A percentile compares a stretch with the other conserved stretches of the same genome.
Evolutionary conservation across 805 yeast species (phyloP).

Genomic region (Candida railenensis): DNA sequence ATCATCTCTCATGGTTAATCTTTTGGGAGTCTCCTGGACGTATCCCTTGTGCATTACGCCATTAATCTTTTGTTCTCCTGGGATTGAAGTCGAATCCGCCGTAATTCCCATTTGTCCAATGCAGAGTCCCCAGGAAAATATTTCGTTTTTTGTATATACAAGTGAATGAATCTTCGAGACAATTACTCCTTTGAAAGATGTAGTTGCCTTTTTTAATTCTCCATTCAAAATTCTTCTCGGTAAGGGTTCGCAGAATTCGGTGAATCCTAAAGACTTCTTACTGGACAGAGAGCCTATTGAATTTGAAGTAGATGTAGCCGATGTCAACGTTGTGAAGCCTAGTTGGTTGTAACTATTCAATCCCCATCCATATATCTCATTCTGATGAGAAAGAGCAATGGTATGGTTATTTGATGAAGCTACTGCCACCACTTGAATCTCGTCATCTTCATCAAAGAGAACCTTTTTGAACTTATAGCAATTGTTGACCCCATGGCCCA

Average conservation of each 20-base stretch:
- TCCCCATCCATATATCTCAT: constrained; percentile 79
- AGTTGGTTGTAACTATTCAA: constrained; percentile 65
- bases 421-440: constrained; percentile 28
- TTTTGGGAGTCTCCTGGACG: constrained; percentile 37
- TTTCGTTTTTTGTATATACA: constrained; percentile 48
- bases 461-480: constrained; percentile 47
- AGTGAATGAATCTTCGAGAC: constrained; percentile 72
- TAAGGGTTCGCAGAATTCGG: constrained; percentile 27
- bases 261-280: constrained; percentile 9
- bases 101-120: constrained; percentile 76
- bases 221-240: constrained; percentile 45
- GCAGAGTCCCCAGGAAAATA: constrained; percentile 76
- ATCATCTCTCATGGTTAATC: constrained; percentile 43
- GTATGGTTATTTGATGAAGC: constrained; percentile 69
- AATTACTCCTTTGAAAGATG: constrained; percentile 43
- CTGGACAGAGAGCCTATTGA: constrained; percentile 11
- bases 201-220: constrained; percentile 35
- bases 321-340: constrained; percentile 37
- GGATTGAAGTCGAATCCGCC: constrained; percentile 7
- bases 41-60: constrained; percentile 36
- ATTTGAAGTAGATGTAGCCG: constrained; percentile 10
- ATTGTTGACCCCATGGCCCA: constrained; percentile 51
- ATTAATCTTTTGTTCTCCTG: constrained; percentile 24
- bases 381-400: constrained; percentile 50
- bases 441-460: constrained; percentile 24